Conservation (phyloP, 108 stramenopile genomes). For the Aurantiochytrium sp. region DNA sequence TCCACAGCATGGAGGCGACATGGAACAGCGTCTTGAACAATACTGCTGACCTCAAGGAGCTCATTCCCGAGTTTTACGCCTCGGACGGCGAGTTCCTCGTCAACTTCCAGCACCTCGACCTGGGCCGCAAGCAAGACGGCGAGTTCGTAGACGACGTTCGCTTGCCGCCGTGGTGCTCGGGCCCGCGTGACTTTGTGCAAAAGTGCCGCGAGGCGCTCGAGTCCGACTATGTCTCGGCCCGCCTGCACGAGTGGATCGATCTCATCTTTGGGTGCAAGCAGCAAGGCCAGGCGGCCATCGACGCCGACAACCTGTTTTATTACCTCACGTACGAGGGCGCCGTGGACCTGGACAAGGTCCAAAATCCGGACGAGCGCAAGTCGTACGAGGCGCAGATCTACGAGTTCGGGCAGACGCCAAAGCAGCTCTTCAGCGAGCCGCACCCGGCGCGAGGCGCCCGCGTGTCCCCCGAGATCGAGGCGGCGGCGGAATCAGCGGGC, state of each 20-base stretch:
- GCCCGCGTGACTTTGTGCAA: slow-evolving; percentile 77
- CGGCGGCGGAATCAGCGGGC: too few relatives aligned
- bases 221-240: slow-evolving; percentile 72
- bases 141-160: slow-evolving; percentile 76
- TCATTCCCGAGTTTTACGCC: slow-evolving; percentile 89
- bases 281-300: slow-evolving; percentile 73
- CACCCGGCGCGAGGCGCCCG: slow-evolving; percentile 43
- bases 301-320: slow-evolving; percentile 44
- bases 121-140: slow-evolving; percentile 83
- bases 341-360: slow-evolving; percentile 46
- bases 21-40: slow-evolving; percentile 76
- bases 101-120: slow-evolving; percentile 78
- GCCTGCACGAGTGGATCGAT: slow-evolving; percentile 92
- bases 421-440: slow-evolving; percentile 35
- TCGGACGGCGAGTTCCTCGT: slow-evolving; percentile 79
- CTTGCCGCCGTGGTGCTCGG: slow-evolving; percentile 79
- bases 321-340: slow-evolving; percentile 45
- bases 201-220: slow-evolving; percentile 84
- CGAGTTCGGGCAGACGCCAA: slow-evolving; percentile 46
- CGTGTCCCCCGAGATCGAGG: too few relatives aligned
- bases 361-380: slow-evolving; percentile 49
- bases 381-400: slow-evolving; percentile 57
- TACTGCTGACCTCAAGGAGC: slow-evolving; percentile 94
- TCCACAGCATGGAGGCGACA: slow-evolving; percentile 69
- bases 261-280: slow-evolving; percentile 89